phyloP scores from a whole-genome alignment of 169 alveolate species.

The Cystoisospora suis region DNA sequence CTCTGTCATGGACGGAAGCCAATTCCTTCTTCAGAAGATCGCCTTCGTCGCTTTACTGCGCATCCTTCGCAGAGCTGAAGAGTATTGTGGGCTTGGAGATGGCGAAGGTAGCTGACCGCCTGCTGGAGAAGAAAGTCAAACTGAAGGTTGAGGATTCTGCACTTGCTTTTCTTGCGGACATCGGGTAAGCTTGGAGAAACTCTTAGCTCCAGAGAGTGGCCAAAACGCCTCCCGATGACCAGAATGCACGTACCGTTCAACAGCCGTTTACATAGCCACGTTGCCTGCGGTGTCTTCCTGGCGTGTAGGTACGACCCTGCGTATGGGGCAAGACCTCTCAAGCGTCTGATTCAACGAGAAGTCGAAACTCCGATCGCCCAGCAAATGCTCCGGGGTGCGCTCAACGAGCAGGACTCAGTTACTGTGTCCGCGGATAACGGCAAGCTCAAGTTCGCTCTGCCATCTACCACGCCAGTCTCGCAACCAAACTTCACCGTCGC shows the following conservation, averaged over 20 bases:
- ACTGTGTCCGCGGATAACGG: slow-evolving; percentile 63
- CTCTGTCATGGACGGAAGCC: too few relatives aligned
- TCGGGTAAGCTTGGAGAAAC: slow-evolving; percentile 68
- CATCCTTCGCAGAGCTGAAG: slow-evolving; percentile 76
- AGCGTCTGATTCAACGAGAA: slow-evolving; percentile 84
- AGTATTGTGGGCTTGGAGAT: slow-evolving; percentile 82
- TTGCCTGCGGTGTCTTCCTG: not conserved
- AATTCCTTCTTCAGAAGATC: too few relatives aligned
- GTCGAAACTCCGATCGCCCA: slow-evolving; percentile 84
- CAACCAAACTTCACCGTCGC: too few relatives aligned
- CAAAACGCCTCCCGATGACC: too few relatives aligned
- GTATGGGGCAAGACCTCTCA: slow-evolving; percentile 87
- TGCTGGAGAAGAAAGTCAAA: slow-evolving; percentile 81
- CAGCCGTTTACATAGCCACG: not conserved
- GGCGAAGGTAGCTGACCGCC: slow-evolving; percentile 80
- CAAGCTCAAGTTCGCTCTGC: not conserved
- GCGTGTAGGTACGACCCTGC: slow-evolving; percentile 82
- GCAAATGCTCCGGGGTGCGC: slow-evolving; percentile 76
- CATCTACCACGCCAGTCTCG: too few relatives aligned
- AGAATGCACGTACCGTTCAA: too few relatives aligned
- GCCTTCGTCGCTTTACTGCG: too few relatives aligned
- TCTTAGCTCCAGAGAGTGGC: not conserved
- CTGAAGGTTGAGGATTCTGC: slow-evolving; percentile 85
- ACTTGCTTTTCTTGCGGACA: slow-evolving; percentile 80
- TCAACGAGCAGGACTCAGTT: slow-evolving; percentile 76